Conservation (phyloP, 2,329 filamentous ascomycete species). For the Fusarium robinianum region DNA sequence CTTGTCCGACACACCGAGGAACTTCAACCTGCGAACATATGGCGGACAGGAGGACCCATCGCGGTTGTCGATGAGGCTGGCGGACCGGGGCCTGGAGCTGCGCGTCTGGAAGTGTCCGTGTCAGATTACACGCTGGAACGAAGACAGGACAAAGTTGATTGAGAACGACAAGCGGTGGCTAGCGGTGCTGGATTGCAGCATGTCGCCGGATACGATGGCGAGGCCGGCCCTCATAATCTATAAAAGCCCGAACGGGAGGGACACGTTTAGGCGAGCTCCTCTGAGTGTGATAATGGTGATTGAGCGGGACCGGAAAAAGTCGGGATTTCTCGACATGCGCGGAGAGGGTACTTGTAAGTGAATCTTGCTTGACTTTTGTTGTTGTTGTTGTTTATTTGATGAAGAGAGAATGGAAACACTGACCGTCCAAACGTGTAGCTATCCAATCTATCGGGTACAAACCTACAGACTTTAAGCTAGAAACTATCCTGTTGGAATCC, state of each 20-base stretch:
- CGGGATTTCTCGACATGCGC: conserved; percentile 28
- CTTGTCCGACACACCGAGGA: conserved; percentile 31
- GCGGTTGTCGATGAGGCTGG: conserved; percentile 31
- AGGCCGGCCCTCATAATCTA: conserved; percentile 34
- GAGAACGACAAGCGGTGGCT: conserved; percentile 31
- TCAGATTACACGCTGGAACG: conserved; percentile 28
- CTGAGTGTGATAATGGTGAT: conserved; percentile 36
- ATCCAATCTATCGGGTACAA: conserved; percentile 36
- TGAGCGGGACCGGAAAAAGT: conserved; percentile 32
- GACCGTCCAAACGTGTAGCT: conserved; percentile 12
- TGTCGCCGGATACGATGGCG: conserved; percentile 35
- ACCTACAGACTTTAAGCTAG: conserved; percentile 32
- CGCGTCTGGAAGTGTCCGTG: conserved; percentile 37
- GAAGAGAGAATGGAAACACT: conserved; percentile 4
- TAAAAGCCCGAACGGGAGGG: conserved; percentile 26
- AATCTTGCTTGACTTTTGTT: background rate
- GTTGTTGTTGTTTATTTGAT: no score
- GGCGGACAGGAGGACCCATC: conserved; percentile 33
- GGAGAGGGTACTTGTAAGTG: conserved; percentile 24
- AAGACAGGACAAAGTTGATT: conserved; percentile 28
- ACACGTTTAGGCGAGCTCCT: conserved; percentile 28
- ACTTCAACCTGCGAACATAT: conserved; percentile 35
- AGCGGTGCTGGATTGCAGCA: conserved; percentile 36
- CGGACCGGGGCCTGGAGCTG: conserved; percentile 31
- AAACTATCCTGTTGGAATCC: conserved; percentile 33